Percentiles rank a stretch among this genome's conserved stretches.
These are phyloP conservation scores for Tripidium arundinaceum DNA, from an alignment of 202 grass and related monocot genomes.

Conservation along the genomic window DNA sequence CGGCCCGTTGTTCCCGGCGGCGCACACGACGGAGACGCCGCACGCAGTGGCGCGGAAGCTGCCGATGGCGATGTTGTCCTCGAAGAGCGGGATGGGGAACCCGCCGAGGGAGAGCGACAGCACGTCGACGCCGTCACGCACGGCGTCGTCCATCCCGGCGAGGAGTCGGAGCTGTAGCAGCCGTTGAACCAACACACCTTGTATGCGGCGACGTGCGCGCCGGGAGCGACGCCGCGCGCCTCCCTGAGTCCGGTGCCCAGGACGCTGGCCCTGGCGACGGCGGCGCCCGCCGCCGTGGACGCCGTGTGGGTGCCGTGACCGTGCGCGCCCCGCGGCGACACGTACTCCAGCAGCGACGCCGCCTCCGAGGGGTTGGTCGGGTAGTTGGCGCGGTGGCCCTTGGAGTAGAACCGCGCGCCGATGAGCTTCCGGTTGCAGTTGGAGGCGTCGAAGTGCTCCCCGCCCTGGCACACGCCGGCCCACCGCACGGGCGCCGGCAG, in stretches of 20 bases:
- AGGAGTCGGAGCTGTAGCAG: constrained; percentile 90
- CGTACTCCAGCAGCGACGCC: constrained; percentile 52
- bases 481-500: constrained; percentile 51
- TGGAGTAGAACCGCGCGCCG: constrained; percentile 82
- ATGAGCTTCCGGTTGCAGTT: constrained; percentile 88
- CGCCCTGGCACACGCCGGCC: constrained; percentile 65
- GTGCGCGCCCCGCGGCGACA: constrained; percentile 76
- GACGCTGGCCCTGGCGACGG: constrained; percentile 49
- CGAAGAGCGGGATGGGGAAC: constrained; percentile 81
- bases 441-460: constrained; percentile 52
- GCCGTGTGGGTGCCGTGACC: constrained; percentile 85
- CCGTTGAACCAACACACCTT: constrained; percentile 97
- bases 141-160: constrained; percentile 84
- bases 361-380: constrained; percentile 37
- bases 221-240: constrained; percentile 57
- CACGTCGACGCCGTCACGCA: constrained; percentile 75
- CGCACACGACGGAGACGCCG: constrained; percentile 70
- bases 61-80: constrained; percentile 89
- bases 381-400: constrained; percentile 72
- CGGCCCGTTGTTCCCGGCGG: constrained; percentile 78
- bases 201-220: constrained; percentile 71
- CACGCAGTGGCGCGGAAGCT: constrained; percentile 64
- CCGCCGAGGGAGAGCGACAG: constrained; percentile 80
- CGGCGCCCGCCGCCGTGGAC: constrained; percentile 51
- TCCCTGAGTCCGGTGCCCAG: constrained; percentile 47